Conservation (phyloP, 75 land plant genomes). For the Selaginella tamariscina region DNA sequence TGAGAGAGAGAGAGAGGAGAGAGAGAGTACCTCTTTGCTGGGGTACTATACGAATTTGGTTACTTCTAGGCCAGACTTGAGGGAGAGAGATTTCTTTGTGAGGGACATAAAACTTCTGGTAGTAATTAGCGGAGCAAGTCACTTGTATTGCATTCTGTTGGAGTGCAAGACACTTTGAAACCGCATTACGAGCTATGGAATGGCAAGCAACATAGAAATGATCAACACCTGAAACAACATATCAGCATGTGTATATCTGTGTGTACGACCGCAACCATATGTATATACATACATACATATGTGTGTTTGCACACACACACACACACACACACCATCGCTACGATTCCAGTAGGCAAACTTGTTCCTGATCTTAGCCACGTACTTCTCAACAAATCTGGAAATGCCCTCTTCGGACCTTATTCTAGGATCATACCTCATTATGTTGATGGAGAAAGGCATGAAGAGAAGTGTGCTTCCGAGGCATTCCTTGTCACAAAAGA, state of each 20-base stretch:
- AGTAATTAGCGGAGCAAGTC: conserved; percentile 2
- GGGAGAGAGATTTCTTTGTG: conserved; percentile 6
- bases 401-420: conserved; percentile 30
- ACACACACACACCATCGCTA: no score
- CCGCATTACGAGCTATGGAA: neutral
- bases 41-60: neutral
- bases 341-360: conserved; percentile 32
- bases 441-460: conserved; percentile 41
- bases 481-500: conserved; percentile 26
- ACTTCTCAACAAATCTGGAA: conserved; percentile 28
- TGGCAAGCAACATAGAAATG: conserved; percentile 20
- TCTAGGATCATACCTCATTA: conserved; percentile 32
- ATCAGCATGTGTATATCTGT: no score
- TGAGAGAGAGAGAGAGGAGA: neutral
- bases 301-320: no score
- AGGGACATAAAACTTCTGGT: neutral
- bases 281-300: no score
- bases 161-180: neutral
- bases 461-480: conserved; percentile 31
- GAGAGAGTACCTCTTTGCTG: neutral
- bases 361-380: conserved; percentile 14
- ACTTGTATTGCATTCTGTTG: conserved; percentile 8
- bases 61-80: conserved; percentile 5
- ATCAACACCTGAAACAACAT: no score
- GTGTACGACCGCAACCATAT: no score